Conservation (phyloP, 306 rosid species). For the Urtica urens region DNA sequence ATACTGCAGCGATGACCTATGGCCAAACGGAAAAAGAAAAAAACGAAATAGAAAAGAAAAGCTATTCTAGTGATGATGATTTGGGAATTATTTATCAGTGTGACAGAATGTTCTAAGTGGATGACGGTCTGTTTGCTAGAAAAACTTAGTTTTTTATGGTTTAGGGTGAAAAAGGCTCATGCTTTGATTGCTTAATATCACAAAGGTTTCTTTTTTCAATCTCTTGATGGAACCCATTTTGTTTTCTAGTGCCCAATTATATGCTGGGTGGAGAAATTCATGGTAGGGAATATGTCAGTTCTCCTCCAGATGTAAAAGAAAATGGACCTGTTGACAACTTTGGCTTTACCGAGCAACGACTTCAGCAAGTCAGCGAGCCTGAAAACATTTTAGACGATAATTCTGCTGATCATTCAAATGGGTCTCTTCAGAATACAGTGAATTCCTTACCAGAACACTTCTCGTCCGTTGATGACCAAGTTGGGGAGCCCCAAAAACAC, state of each 20-base stretch:
- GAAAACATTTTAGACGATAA: conserved; percentile 44
- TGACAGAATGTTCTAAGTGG: too few relatives aligned
- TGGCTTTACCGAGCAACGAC: conserved; percentile 53
- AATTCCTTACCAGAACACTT: conserved; percentile 44
- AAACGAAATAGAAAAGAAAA: too few relatives aligned
- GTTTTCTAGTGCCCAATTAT: conserved; percentile 61
- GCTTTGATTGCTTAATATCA: background rate
- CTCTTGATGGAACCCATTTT: too few relatives aligned
- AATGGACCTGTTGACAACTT: conserved; percentile 51
- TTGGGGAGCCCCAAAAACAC: conserved; percentile 89
- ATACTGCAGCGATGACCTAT: too few relatives aligned
- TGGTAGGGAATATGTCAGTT: conserved; percentile 55
- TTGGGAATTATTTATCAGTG: too few relatives aligned
- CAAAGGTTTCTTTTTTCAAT: background rate
- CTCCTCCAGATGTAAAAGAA: conserved; percentile 50
- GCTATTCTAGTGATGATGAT: too few relatives aligned
- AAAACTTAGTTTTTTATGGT: conserved; percentile 1
- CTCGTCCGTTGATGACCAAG: conserved; percentile 58
- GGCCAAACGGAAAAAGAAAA: too few relatives aligned
- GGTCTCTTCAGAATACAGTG: conserved; percentile 44
- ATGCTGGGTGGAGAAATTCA: conserved; percentile 57
- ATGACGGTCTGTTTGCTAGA: conserved; percentile 1
- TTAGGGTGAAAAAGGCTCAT: background rate
- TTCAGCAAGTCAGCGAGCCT: conserved; percentile 51
- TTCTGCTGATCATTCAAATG: conserved; percentile 45